Percentiles rank a stretch among this genome's conserved stretches.
Conservation (phyloP, 2,329 filamentous ascomycete genomes). For the Pyricularia sp. region DNA sequence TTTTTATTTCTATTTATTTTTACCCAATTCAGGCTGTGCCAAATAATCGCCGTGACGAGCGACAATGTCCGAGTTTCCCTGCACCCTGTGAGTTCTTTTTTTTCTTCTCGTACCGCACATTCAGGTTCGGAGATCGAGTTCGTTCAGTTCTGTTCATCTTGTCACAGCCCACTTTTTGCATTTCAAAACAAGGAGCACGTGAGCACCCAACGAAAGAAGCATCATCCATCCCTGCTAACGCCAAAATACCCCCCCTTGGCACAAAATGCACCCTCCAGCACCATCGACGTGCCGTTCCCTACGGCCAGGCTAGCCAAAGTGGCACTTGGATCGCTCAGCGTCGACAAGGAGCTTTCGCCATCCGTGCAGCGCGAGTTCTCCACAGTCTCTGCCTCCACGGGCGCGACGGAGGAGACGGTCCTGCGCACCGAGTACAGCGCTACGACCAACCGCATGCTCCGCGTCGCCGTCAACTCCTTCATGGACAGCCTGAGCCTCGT, state of each 20-base stretch:
- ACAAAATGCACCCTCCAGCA: conserved; percentile 33
- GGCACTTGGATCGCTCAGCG: conserved; percentile 65
- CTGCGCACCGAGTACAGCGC: conserved; percentile 73
- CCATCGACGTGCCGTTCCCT: conserved; percentile 72
- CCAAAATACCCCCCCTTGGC: conserved; percentile 10
- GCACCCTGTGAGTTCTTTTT: conserved; percentile 44
- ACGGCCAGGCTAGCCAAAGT: conserved; percentile 66
- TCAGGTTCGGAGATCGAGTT: neutral
- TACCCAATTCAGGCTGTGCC: neutral
- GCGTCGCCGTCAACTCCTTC: conserved; percentile 92
- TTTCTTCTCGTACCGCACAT: neutral
- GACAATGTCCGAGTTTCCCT: conserved; percentile 42
- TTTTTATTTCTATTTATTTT: neutral
- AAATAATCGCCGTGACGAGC: neutral
- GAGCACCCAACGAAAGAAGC: conserved; percentile 10
- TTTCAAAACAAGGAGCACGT: conserved; percentile 7
- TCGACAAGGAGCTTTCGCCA: conserved; percentile 83
- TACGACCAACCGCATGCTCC: conserved; percentile 91
- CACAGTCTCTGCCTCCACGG: conserved; percentile 28
- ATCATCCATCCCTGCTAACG: conserved; percentile 5
- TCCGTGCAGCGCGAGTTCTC: conserved; percentile 67
- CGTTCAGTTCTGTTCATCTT: neutral
- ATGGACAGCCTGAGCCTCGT: conserved; percentile 84
- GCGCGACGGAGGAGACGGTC: conserved; percentile 26
- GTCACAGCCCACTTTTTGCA: conserved; percentile 6